phyloP scores from a whole-genome alignment of 2,329 filamentous ascomycete species.

The Exophiala xenobiotica region DNA sequence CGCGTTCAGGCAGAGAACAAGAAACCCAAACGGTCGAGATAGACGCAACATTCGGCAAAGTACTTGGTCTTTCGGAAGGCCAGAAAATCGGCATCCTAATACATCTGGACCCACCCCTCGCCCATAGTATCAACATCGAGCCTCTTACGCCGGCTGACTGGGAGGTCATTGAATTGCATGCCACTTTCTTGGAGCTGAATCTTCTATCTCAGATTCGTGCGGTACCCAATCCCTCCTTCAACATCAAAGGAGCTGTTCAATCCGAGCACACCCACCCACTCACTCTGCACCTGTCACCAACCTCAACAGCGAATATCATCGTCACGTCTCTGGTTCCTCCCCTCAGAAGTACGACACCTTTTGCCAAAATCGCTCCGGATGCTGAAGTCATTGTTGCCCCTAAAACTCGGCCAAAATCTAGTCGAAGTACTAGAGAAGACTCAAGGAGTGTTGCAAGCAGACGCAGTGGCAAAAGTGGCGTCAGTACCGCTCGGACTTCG shows the following conservation, averaged over 20 bases:
- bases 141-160: conserved; percentile 93
- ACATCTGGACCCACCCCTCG: conserved; percentile 85
- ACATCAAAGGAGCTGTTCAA: conserved; percentile 46
- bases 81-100: conserved; percentile 70
- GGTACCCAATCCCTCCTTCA: conserved; percentile 78
- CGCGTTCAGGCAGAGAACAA: conserved; percentile 73
- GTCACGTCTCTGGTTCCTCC: conserved; percentile 79
- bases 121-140: conserved; percentile 95
- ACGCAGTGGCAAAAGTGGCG: conserved; percentile 70
- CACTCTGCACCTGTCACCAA: conserved; percentile 89
- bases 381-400: conserved; percentile 97
- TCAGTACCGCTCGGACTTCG: conserved; percentile 66
- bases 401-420: conserved; percentile 73
- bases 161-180: conserved; percentile 97
- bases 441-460: conserved; percentile 78
- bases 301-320: conserved; percentile 88
- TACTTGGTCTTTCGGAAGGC: conserved; percentile 75
- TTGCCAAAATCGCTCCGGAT: conserved; percentile 89
- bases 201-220: conserved; percentile 90
- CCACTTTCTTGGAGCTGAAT: conserved; percentile 91
- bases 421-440: conserved; percentile 64
- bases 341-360: conserved; percentile 66
- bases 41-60: conserved; percentile 77
- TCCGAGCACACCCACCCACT: conserved; percentile 69
- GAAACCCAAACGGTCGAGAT: conserved; percentile 79